Percentiles rank a stretch among this genome's conserved stretches.
Evolutionary conservation across 257 asterid species (phyloP).

Genomic region (Fraxinus cuspidata): DNA sequence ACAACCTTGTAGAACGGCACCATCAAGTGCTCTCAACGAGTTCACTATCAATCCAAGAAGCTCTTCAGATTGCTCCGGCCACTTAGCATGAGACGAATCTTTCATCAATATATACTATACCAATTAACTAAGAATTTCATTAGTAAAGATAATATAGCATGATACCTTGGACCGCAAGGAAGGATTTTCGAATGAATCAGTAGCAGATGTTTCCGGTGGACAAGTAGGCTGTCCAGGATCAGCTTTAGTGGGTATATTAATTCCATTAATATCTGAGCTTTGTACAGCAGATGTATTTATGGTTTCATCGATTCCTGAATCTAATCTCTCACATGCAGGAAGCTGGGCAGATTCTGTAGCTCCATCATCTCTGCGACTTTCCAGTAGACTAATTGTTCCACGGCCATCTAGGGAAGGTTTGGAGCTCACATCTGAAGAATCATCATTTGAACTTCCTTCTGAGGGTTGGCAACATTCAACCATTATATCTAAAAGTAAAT

Average conservation of each 20-base stretch:
- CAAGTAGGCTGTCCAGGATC: constrained; percentile 55
- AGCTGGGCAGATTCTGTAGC: constrained; percentile 51
- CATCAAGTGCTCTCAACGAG: constrained; percentile 97
- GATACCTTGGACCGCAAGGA: constrained; percentile 77
- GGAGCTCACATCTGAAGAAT: constrained; percentile 63
- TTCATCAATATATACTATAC: constrained; percentile 30
- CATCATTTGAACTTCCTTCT: constrained; percentile 64
- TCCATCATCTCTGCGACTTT: constrained; percentile 66
- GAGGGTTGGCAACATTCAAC: constrained; percentile 99
- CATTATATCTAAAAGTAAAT: constrained; percentile 93
- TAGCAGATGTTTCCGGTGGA: constrained; percentile 89
- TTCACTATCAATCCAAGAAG: constrained; percentile 98
- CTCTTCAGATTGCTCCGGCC: constrained; percentile 99
- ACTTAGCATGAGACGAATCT: constrained; percentile 67
- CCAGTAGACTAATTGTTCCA: constrained; percentile 65
- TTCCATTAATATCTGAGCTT: constrained; percentile 64
- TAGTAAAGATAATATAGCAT: constrained; percentile 27
- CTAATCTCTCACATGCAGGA: constrained; percentile 64
- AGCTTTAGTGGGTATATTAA: constrained; percentile 35
- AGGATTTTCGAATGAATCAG: constrained; percentile 65
- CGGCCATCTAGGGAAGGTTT: constrained; percentile 66
- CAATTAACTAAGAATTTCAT: constrained; percentile 24
- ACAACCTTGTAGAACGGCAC: constrained; percentile 96
- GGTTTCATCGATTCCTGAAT: constrained; percentile 50
- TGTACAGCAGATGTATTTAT: constrained; percentile 69